Percentiles rank a stretch among this genome's conserved stretches.
Conservation (phyloP, 805 yeast species). For the Peterozyma xylosa region DNA sequence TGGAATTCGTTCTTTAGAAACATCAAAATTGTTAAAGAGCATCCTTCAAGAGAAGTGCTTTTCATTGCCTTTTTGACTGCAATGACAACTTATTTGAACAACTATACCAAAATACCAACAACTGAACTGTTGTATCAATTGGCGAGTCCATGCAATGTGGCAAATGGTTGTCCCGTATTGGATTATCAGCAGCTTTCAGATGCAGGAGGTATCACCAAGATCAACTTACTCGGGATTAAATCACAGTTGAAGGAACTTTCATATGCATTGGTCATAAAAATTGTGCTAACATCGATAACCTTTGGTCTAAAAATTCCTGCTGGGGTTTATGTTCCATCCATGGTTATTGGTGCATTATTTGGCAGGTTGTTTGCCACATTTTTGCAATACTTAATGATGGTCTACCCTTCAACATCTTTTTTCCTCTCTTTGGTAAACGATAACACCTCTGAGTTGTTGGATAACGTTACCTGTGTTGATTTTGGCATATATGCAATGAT, state of each 20-base stretch:
- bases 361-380: slow-evolving; percentile 42
- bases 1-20: slow-evolving; percentile 34
- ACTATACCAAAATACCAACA: slow-evolving; percentile 39
- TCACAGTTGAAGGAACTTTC: slow-evolving; percentile 25
- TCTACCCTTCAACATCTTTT: slow-evolving; percentile 13
- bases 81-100: slow-evolving; percentile 37
- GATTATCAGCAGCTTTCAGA: slow-evolving; percentile 7
- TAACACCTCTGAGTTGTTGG: neutral
- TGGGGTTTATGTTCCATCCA: slow-evolving; percentile 57
- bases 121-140: slow-evolving; percentile 41
- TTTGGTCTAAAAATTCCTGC: slow-evolving; percentile 54
- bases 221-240: slow-evolving; percentile 18
- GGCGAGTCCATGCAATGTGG: slow-evolving; percentile 39
- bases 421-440: slow-evolving; percentile 12
- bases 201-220: slow-evolving; percentile 2
- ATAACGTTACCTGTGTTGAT: slow-evolving; percentile 29
- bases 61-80: slow-evolving; percentile 38
- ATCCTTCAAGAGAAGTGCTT: slow-evolving; percentile 38
- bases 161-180: slow-evolving; percentile 17
- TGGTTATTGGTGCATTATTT: slow-evolving; percentile 56
- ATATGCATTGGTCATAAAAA: slow-evolving; percentile 36
- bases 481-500: slow-evolving; percentile 46
- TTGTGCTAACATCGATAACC: slow-evolving; percentile 40
- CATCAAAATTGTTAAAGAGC: slow-evolving; percentile 21
- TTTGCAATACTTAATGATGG: slow-evolving; percentile 28